Conservation (phyloP, 768 basidiomycete genomes). For the Lactarius akahatsu region DNA sequence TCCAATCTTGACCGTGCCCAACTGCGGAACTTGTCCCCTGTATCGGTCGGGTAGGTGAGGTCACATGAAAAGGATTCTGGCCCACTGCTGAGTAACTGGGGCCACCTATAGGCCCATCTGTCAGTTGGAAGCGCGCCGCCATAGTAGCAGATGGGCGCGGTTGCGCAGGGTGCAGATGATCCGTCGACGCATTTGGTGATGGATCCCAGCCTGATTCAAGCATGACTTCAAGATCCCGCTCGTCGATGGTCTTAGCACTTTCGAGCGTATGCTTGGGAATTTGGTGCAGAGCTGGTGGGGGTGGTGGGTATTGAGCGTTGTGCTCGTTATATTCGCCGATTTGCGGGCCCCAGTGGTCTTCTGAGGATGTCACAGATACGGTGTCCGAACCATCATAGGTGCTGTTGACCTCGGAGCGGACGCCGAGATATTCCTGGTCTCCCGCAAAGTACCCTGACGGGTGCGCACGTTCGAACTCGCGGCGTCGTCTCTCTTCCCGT, state of each 20-base stretch:
- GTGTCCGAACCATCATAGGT: slow-evolving; percentile 82
- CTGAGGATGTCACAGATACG: slow-evolving; percentile 76
- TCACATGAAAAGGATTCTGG: slow-evolving; percentile 27
- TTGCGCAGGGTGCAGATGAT: slow-evolving; percentile 35
- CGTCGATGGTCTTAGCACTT: slow-evolving; percentile 53
- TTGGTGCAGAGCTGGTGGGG: slow-evolving; percentile 66
- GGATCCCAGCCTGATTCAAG: slow-evolving; percentile 86
- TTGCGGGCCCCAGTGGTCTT: slow-evolving; percentile 94
- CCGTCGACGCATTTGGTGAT: slow-evolving; percentile 44
- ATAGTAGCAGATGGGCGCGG: slow-evolving; percentile 40
- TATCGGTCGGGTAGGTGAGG: slow-evolving; percentile 35
- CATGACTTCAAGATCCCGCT: slow-evolving; percentile 87
- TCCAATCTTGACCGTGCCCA: slow-evolving; percentile 36
- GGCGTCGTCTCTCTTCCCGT: slow-evolving; percentile 78
- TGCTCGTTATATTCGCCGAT: slow-evolving; percentile 96
- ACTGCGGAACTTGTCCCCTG: slow-evolving; percentile 39
- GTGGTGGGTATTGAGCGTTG: slow-evolving; percentile 73
- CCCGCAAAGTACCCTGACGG: slow-evolving; percentile 63
- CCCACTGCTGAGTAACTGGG: slow-evolving; percentile 24
- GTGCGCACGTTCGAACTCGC: slow-evolving; percentile 78
- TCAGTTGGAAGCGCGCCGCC: slow-evolving; percentile 60
- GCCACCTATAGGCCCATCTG: slow-evolving; percentile 42
- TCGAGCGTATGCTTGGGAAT: slow-evolving; percentile 42
- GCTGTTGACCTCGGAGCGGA: slow-evolving; percentile 48
- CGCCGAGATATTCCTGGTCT: slow-evolving; percentile 63